A percentile compares a stretch with the other conserved stretches of the same genome.
These are phyloP conservation scores for Pyrus communis DNA, from an alignment of 306 rosid species.

Conservation along the genomic window DNA sequence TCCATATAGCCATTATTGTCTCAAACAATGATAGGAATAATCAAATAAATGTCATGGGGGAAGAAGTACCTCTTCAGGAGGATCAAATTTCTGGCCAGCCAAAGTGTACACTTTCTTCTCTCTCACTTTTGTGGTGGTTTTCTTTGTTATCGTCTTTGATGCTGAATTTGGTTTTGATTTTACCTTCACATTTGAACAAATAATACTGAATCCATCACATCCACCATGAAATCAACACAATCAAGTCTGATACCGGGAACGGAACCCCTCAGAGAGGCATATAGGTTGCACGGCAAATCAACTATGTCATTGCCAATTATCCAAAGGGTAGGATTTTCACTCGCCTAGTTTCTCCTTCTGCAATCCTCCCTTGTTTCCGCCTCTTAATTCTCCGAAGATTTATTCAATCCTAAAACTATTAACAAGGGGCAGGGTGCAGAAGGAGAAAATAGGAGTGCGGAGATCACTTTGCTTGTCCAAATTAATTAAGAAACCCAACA, in stretches of 20 bases:
- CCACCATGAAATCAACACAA: conserved; percentile 11
- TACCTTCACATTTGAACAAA: conserved; percentile 48
- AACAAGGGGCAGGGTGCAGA: neutral
- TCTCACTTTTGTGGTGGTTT: conserved; percentile 45
- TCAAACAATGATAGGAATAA: conserved; percentile 5
- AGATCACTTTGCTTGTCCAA: neutral
- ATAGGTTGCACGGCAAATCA: neutral
- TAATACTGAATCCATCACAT: conserved; percentile 12
- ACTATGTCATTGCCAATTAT: conserved; percentile 12
- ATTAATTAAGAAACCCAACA: neutral
- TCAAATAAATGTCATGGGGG: neutral
- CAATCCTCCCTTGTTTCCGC: neutral
- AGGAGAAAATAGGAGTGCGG: neutral
- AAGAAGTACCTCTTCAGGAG: conserved; percentile 80
- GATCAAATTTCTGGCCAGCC: conserved; percentile 87
- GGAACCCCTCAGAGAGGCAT: neutral
- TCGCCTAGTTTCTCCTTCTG: neutral
- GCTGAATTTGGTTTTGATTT: conserved; percentile 43
- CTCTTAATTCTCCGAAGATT: neutral
- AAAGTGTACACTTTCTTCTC: conserved; percentile 74
- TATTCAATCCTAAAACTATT: neutral
- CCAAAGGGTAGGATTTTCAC: neutral
- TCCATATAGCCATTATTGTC: conserved; percentile 1
- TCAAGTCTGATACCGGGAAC: neutral
- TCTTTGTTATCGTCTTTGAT: conserved; percentile 23